Base-by-base conservation (phyloP, 192 early-diverging fungal species). In the Backusella mclennaniae region DNA sequence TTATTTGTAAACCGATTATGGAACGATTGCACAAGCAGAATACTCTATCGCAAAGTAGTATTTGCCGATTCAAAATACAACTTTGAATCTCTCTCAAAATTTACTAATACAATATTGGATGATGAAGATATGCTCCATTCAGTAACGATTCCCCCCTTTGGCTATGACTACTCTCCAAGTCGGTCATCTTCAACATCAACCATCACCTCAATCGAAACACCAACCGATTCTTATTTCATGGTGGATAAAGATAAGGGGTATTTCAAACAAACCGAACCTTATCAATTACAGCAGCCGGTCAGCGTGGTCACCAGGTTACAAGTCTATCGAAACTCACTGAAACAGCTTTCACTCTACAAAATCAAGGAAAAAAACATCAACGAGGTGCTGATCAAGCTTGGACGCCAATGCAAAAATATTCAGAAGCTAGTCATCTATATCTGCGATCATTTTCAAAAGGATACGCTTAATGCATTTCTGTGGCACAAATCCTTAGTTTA, bases 381-480 rank as follows among this genome's bases (percentile, higher is more conserved):
- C 9, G 56, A 63, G n/a, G 0, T 29, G 26, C 12, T 63, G 3
- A 29, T 23, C 8, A 63, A 63, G 4, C 21, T 63, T 63, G 56
- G 56, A 29, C 12, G 11, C n/a, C 23, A 11, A 23, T 23, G 23
- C 8, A 63, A 23, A 63, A 63, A 63, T 8, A 63, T 63, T 2
- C 23, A 63, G 26, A 23, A 29, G 26, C 56, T 63, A 9, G 26
- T 3, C 2, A 29, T 63, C 3, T 63, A 63, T 29, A 63, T 63
- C 12, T 88, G 87, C 26, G 87, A 85, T 38, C 78, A 83, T 69
- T 71, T 88, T 6, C 79, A 82, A 15, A 85, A 85, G 39, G 75
- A 68, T 23, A 81, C 81, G 12, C 79, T 88, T 7, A 52, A 78
- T 21, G 49, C 83, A 7, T 81, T 88, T 26, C 73, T 82, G 4